Evolutionary conservation across 306 rosid species (phyloP), one percentile per base, ranked within the genome.

Genomic region (Alnus glutinosa): DNA sequence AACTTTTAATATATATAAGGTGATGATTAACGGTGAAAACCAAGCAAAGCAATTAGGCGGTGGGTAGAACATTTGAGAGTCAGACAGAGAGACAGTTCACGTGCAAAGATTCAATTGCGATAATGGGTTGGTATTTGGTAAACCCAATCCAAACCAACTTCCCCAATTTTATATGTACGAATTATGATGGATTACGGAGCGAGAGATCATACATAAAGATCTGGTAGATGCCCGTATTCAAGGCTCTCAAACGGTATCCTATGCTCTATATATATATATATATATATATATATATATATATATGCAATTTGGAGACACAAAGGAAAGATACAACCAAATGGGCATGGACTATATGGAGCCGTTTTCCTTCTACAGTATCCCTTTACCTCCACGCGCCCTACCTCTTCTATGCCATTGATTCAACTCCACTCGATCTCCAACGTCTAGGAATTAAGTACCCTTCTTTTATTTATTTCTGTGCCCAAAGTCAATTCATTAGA

Each of bases 91-190:
- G 89, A 89, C 89, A 84, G 1, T 62, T 86, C 98, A 92, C 90
- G 88, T 94, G 98, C 80, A 79, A 88, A 88, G 95, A 89, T 90
- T 88, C 90, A 94, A 94, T 83, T 83, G 16, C 34, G 86, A 84
- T 75, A 83, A 87, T 78, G 83, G 85, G 85, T 85, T 80, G 87
- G 82, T 85, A 79, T 88, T 89, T 89, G 88, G 93, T 81, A 73
- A 90, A 68, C 86, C 84, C 87, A 89, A 87, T 83, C 88, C 82
- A 82, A 79, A 78, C 73, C 57, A 86, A 75, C 46, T 73, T 54
- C 75, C 37, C 14, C 68, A 14, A 23, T 67, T 49, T 61, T 71
- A 49, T 49, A 16, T 23, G 28, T 23, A 23, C 28, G 28, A 23
- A 23, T 23, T 23, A 23, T 23, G 28, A 23, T 23, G 28, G 28